Evolutionary conservation across 768 basidiomycete species (phyloP).

Genomic region (Chiua virens): DNA sequence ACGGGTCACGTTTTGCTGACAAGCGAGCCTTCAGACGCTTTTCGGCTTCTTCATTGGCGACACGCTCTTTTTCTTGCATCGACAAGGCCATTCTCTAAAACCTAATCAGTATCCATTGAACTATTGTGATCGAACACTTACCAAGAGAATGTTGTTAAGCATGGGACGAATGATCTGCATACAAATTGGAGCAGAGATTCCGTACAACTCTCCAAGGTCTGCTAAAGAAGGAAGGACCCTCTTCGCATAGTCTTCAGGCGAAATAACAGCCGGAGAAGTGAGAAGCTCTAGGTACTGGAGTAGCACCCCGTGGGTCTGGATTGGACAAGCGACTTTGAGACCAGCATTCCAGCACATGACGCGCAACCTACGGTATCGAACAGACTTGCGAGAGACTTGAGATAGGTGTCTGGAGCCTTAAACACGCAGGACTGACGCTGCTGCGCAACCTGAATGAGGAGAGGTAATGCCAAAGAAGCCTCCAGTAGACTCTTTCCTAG

Average conservation of each 20-base stretch:
- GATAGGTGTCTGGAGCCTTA: slow-evolving; percentile 67
- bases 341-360: slow-evolving; percentile 12
- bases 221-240: slow-evolving; percentile 72
- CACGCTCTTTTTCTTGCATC: slow-evolving; percentile 65
- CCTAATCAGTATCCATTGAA: slow-evolving; percentile 7
- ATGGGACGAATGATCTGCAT: slow-evolving; percentile 94
- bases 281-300: slow-evolving; percentile 91
- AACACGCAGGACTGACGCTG: slow-evolving; percentile 86
- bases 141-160: slow-evolving; percentile 61
- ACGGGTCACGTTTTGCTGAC: slow-evolving; percentile 70
- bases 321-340: slow-evolving; percentile 22
- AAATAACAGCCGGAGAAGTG: slow-evolving; percentile 65
- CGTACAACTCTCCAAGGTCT: slow-evolving; percentile 74
- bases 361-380: slow-evolving; percentile 78
- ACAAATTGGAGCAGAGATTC: slow-evolving; percentile 81
- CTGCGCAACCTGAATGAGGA: slow-evolving; percentile 90
- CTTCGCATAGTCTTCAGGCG: slow-evolving; percentile 69
- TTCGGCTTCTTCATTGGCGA: slow-evolving; percentile 74
- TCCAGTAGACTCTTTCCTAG: slow-evolving; percentile 67
- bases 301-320: slow-evolving; percentile 86
- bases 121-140: slow-evolving; percentile 30
- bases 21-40: slow-evolving; percentile 79
- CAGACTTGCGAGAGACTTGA: slow-evolving; percentile 83
- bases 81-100: slow-evolving; percentile 58
- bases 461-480: slow-evolving; percentile 75